Conservation (phyloP, 139 green algal genomes). For the Picochlorum sp. region DNA sequence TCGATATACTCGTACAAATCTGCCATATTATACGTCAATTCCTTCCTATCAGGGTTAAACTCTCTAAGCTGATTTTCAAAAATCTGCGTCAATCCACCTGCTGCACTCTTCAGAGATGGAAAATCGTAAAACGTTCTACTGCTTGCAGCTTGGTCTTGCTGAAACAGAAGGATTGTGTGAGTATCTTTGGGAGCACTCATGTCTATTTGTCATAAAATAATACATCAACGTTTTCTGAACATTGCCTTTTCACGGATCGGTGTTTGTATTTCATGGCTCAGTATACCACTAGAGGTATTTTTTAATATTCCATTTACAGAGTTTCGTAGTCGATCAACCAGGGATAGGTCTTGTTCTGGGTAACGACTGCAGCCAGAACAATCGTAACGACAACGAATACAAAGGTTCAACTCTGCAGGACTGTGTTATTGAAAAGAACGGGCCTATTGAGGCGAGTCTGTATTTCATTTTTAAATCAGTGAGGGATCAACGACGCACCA, state of each 20-base stretch:
- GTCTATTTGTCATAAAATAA: too few species aligned
- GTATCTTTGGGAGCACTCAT: conserved; percentile 3
- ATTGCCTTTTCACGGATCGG: too few species aligned
- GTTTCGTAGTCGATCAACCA: too few species aligned
- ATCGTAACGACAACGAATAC: too few species aligned
- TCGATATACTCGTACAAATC: conserved; percentile 59
- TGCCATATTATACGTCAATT: conserved; percentile 60
- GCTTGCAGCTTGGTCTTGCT: conserved; percentile 20
- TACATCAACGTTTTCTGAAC: too few species aligned
- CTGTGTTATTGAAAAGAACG: background rate
- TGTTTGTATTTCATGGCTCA: too few species aligned
- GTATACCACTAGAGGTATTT: too few species aligned
- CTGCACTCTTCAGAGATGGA: conserved; percentile 20
- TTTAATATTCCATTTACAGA: too few species aligned
- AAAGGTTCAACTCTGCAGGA: too few species aligned
- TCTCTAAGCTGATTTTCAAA: conserved; percentile 59
- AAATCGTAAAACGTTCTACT: conserved; percentile 36
- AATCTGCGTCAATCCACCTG: conserved; percentile 43
- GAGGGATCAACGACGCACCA: too few species aligned
- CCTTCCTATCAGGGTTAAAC: conserved; percentile 42
- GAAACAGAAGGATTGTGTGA: conserved; percentile 45
- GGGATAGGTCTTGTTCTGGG: too few species aligned
- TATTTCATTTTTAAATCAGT: background rate
- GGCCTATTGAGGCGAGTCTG: conserved; percentile 28
- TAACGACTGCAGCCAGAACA: too few species aligned